Percentiles rank a stretch among this genome's conserved stretches.
phyloP scores from a whole-genome alignment of 768 basidiomycete genomes.

The Lentinula raphanica region DNA sequence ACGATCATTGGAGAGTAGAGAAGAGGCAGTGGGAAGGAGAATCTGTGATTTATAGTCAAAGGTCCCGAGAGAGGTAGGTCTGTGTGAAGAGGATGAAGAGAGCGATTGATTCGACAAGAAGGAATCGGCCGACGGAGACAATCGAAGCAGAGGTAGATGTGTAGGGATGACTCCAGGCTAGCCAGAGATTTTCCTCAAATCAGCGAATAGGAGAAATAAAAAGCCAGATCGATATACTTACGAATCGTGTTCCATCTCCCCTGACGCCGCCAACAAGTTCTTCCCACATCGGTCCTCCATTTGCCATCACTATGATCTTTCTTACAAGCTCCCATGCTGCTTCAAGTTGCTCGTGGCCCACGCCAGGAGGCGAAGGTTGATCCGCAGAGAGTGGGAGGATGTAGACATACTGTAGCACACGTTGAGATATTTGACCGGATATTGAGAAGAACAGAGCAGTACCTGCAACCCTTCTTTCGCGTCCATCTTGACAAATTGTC shows the following conservation, averaged over 20 bases:
- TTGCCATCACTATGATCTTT: constrained; percentile 73
- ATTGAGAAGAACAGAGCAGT: constrained; percentile 65
- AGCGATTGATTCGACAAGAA: not conserved
- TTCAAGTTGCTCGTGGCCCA: constrained; percentile 83
- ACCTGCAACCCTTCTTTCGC: constrained; percentile 94
- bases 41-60: constrained; percentile 70
- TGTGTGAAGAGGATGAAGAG: not conserved
- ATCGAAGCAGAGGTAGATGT: constrained; percentile 67
- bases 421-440: constrained; percentile 51
- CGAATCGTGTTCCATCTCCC: constrained; percentile 84
- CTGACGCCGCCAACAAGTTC: constrained; percentile 92
- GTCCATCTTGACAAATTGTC: constrained; percentile 89
- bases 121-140: constrained; percentile 22
- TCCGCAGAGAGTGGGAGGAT: constrained; percentile 1
- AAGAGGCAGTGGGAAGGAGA: constrained; percentile 74
- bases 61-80: not conserved
- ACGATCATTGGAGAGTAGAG: constrained; percentile 80
- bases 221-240: constrained; percentile 33
- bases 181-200: constrained; percentile 22
- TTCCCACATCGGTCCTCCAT: constrained; percentile 81
- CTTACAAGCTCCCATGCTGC: constrained; percentile 75
- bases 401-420: constrained; percentile 9
- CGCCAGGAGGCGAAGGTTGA: constrained; percentile 28
- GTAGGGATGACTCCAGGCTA: constrained; percentile 84
- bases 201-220: not conserved